Evolutionary conservation across 2,329 filamentous ascomycete genomes (phyloP).

Genomic region (Hymenoscyphus linearis): DNA sequence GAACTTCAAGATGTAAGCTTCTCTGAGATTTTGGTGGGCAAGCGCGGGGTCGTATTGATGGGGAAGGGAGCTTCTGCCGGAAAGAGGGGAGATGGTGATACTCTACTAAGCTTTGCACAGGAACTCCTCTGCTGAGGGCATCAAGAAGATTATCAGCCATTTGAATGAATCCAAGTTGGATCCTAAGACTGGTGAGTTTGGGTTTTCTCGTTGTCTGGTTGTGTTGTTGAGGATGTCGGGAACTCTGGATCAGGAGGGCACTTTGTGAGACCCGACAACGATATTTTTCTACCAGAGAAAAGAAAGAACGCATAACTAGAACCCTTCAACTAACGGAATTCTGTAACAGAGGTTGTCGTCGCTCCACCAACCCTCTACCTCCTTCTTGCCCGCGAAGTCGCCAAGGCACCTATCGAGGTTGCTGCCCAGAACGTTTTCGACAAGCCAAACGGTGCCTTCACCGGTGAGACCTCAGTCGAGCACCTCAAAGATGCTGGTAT

Average conservation of each 20-base stretch:
- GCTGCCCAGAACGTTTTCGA: constrained; percentile 96
- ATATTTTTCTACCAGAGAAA: neutral
- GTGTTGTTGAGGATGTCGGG: constrained; percentile 2
- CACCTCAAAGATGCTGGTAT: constrained; percentile 88
- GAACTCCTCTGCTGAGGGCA: constrained; percentile 88
- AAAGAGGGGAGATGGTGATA: neutral
- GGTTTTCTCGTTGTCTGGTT: neutral
- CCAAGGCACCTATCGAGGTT: constrained; percentile 73
- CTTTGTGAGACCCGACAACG: constrained; percentile 3
- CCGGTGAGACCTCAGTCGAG: constrained; percentile 87
- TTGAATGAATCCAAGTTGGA: constrained; percentile 83
- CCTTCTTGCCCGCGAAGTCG: constrained; percentile 72
- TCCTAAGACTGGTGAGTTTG: constrained; percentile 60
- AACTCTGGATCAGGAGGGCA: neutral
- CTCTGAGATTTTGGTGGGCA: constrained; percentile 2
- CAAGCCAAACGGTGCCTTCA: constrained; percentile 95
- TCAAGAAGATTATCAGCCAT: constrained; percentile 85
- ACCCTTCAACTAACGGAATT: neutral
- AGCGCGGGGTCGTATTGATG: constrained; percentile 1
- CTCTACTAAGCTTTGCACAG: constrained; percentile 41
- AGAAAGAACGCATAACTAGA: neutral
- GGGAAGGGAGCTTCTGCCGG: constrained; percentile 5
- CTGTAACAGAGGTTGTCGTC: constrained; percentile 78
- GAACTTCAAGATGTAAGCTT: constrained; percentile 96
- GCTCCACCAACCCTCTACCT: constrained; percentile 90